Conservation (phyloP, 768 basidiomycete genomes). For the Termitomyces sp. region DNA sequence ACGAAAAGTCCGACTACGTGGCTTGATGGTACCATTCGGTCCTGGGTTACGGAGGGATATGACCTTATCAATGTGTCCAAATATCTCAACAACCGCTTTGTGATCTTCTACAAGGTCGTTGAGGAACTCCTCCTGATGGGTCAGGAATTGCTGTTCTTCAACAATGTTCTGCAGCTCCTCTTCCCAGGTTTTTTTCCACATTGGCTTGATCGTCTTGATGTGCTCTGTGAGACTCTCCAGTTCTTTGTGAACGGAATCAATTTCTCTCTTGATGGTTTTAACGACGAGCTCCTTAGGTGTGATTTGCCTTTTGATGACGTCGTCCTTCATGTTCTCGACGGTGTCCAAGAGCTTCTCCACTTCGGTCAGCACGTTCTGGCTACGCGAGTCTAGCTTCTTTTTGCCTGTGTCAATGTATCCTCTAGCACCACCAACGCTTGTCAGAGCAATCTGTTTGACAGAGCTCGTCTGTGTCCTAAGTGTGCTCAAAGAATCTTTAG, state of each 20-base stretch:
- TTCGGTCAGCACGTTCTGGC: slow-evolving; percentile 85
- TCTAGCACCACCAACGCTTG: slow-evolving; percentile 79
- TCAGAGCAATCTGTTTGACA: slow-evolving; percentile 80
- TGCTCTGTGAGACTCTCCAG: slow-evolving; percentile 76
- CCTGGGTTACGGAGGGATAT: slow-evolving; percentile 58
- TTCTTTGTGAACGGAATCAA: slow-evolving; percentile 59
- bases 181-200: slow-evolving; percentile 99
- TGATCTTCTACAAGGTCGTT: slow-evolving; percentile 87
- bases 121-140: slow-evolving; percentile 89
- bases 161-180: slow-evolving; percentile 94
- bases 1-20: slow-evolving; percentile 43
- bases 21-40: slow-evolving; percentile 24
- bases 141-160: slow-evolving; percentile 93
- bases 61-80: slow-evolving; percentile 87
- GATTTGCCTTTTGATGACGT: slow-evolving; percentile 84
- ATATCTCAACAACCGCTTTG: slow-evolving; percentile 83
- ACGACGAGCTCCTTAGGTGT: slow-evolving; percentile 74
- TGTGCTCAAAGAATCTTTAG: slow-evolving; percentile 76
- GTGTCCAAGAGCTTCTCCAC: slow-evolving; percentile 92
- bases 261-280: slow-evolving; percentile 65
- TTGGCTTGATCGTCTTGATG: slow-evolving; percentile 85
- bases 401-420: slow-evolving; percentile 90
- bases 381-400: slow-evolving; percentile 82
- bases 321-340: slow-evolving; percentile 84
- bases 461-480: slow-evolving; percentile 81